Conservation (phyloP, 2,329 filamentous ascomycete genomes). For the Ilyonectria sp. region DNA sequence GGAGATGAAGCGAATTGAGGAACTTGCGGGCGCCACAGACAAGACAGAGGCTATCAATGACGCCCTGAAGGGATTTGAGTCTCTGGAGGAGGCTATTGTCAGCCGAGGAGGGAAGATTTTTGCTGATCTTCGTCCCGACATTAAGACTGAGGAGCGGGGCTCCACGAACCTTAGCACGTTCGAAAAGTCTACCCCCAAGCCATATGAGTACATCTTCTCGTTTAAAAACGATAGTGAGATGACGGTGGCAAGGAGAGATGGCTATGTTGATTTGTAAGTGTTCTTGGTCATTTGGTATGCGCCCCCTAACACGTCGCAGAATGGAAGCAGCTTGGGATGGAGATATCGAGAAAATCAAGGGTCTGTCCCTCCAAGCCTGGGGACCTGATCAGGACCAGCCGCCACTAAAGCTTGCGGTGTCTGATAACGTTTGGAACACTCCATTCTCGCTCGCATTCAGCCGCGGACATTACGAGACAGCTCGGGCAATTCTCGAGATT, state of each 20-base stretch:
- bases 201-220: constrained; percentile 65
- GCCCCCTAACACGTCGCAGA: constrained; percentile 51
- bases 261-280: constrained; percentile 75
- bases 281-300: neutral
- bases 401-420: constrained; percentile 75
- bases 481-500: constrained; percentile 79
- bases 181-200: constrained; percentile 44
- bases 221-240: constrained; percentile 70
- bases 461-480: constrained; percentile 75
- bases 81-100: constrained; percentile 58
- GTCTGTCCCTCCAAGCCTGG: constrained; percentile 74
- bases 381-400: constrained; percentile 65
- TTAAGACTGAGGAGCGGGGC: constrained; percentile 47
- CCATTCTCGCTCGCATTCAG: constrained; percentile 80
- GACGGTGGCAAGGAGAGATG: constrained; percentile 68
- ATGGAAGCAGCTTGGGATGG: constrained; percentile 83
- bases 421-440: constrained; percentile 65
- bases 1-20: constrained; percentile 33
- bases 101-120: constrained; percentile 78
- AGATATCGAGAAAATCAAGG: constrained; percentile 77
- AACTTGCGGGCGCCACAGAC: constrained; percentile 53
- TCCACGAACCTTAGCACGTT: constrained; percentile 3
- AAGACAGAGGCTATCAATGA: constrained; percentile 69
- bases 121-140: constrained; percentile 72
- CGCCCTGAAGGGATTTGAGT: constrained; percentile 30